Base-by-base conservation (phyloP, 176 grass and related monocot genomes). In the Bolboschoenus planiculmis region DNA sequence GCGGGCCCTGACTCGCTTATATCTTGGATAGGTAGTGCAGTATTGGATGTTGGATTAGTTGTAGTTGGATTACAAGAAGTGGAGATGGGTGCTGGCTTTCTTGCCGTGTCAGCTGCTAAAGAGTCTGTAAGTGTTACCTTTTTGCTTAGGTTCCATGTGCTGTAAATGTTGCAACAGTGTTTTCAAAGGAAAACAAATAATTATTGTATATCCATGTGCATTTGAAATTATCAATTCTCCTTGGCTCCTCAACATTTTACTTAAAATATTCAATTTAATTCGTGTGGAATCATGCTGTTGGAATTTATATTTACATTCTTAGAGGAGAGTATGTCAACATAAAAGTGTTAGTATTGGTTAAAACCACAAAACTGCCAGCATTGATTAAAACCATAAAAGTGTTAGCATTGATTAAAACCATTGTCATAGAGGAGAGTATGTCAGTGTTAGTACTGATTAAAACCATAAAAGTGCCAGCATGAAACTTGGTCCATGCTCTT, bases 41-140 rank as follows among this genome's bases (percentile, higher is more conserved):
- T 90, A 87, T 91, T 86, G 75, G 92, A 95, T 86, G 96, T 93
- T 85, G 96, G 90, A 56, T 70, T 99, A 50, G 86, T 99, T 29
- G 92, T 99, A 40, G 87, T 99, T 85, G 96, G 96, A 68, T 90
- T 99, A 80, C 96, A 99, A 81, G 96, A 99, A 90, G 96, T 99
- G 42, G 96, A 99, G 87, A 99, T 99, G 96, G 96, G 96, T 66
- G 96, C 96, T 27, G 96, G 96, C 35, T 92, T 99, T 91, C 92
- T 99, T 31, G 96, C 96, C 73, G 95, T 95, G 87, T 90, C 92
- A 87, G 96, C 96, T 21, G 96, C 92, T 78, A 99, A 99, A 90
- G 96, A 99, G 93, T 93, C 92, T 90, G 96, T 99, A 91, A 87
- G 88, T 81, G 77, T 47, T 51, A 51, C 6, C 4, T 76, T 51